Conservation (phyloP, 176 grass and related monocot genomes). For the Ampelocalamus luodianensis region DNA sequence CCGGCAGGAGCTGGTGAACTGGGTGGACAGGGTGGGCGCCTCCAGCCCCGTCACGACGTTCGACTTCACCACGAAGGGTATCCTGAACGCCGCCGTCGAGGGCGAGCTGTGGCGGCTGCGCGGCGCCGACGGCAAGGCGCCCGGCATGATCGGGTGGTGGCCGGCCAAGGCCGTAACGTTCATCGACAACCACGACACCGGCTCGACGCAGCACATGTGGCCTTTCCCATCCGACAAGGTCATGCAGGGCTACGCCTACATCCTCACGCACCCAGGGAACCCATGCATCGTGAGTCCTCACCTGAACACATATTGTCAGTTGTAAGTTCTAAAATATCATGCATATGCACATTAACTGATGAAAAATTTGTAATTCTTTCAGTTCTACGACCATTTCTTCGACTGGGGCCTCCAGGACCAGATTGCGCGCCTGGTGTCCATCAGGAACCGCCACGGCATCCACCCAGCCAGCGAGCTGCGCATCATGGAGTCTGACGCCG, state of each 20-base stretch:
- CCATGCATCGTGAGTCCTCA: background rate
- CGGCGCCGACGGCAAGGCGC: conserved; percentile 41
- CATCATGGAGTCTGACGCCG: conserved; percentile 65
- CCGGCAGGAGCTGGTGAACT: conserved; percentile 62
- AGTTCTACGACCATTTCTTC: conserved; percentile 93
- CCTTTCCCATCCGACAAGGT: conserved; percentile 78
- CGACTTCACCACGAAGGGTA: conserved; percentile 82
- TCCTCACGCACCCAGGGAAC: conserved; percentile 70
- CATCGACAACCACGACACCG: conserved; percentile 73
- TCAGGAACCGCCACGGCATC: conserved; percentile 60
- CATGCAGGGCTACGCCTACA: conserved; percentile 83
- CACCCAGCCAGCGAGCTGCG: conserved; percentile 52
- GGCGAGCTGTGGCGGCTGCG: conserved; percentile 57
- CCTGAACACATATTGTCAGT: no score
- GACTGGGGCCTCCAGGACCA: conserved; percentile 64
- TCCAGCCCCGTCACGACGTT: conserved; percentile 50
- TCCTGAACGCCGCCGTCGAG: conserved; percentile 73
- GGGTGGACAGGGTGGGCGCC: conserved; percentile 43
- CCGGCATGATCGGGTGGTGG: conserved; percentile 58
- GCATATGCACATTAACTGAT: no score
- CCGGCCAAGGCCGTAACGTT: conserved; percentile 70
- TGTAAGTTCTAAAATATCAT: no score
- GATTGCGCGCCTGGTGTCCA: conserved; percentile 58
- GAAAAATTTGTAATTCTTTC: background rate
- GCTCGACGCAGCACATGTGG: conserved; percentile 58